Base-by-base conservation (phyloP, 2,329 filamentous ascomycete genomes). In the Podosphaera aphanis region DNA sequence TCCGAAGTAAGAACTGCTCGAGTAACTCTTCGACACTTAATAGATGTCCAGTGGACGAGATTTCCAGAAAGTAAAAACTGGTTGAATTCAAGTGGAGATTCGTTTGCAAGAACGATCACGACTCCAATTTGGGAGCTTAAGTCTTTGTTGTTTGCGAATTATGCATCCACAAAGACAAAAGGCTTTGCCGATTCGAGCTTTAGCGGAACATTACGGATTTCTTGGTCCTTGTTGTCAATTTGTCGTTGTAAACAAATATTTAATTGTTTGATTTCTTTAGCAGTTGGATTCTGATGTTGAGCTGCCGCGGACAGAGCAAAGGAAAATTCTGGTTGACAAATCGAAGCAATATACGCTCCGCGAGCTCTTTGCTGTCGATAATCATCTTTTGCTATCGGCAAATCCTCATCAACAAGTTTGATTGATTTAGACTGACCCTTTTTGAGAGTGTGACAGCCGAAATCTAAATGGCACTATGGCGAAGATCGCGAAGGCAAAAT, bases 261-360 rank as follows among this genome's bases (percentile, higher is more conserved):
- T 19, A 44, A 25, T 31, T 16, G 13, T 10, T 31, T 19, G 8
- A 35, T 21, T 8, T 44, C 23, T 2, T 6, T 15, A 10, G n/a
- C 5, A 15, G 23, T 33, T 21, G 42, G 42, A 19, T n/a, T 8
- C 23, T 25, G 8, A 5, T 25, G 8, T 25, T 25, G 8, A 8
- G 41, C 11, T 46, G 39, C 40, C 25, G 43, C 41, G 2, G 43
- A 49, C 2, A 49, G 38, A 25, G 44, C 21, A 38, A 47, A 49
- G 20, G 36, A 25, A 16, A 36, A 23, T 27, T 49, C 33, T 27
- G 33, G 48, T 35, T 47, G 36, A 18, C 16, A 46, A 19, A 48
- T 36, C 5, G 38, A 40, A n/a, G 20, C 40, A 10, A 44, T 44
- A 8, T 38, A 27, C 13, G 19, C 25, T 21, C 43, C 43, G 20